Percentiles rank a stretch among this genome's conserved stretches.
Conservation (phyloP, 192 early-diverging fungal species). For the Coemansia sp. region DNA sequence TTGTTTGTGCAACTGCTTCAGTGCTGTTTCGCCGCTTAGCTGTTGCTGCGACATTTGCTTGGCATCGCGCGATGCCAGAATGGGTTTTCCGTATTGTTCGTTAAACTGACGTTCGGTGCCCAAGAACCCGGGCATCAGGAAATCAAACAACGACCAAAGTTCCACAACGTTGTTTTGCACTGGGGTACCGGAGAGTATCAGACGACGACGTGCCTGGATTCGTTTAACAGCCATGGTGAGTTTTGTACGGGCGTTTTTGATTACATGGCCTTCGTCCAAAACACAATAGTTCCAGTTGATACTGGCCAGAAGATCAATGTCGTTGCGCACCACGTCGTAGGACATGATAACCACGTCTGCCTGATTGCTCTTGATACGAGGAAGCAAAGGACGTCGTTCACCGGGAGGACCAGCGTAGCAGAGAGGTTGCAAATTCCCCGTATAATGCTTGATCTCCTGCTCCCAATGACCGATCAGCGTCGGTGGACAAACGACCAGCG, state of each 20-base stretch:
- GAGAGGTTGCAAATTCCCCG: slow-evolving; percentile 72
- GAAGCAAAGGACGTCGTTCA: slow-evolving; percentile 70
- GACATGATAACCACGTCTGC: slow-evolving; percentile 91
- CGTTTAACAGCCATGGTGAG: slow-evolving; percentile 91
- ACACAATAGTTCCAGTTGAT: slow-evolving; percentile 93
- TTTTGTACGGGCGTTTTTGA: slow-evolving; percentile 94
- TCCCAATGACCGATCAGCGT: slow-evolving; percentile 96
- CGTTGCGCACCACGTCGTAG: slow-evolving; percentile 96
- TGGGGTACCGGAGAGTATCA: slow-evolving; percentile 96
- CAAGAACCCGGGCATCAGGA: slow-evolving; percentile 97
- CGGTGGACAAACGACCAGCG: slow-evolving; percentile 93
- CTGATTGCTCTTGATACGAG: slow-evolving; percentile 35
- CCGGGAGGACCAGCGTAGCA: slow-evolving; percentile 82
- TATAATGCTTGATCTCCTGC: slow-evolving; percentile 85
- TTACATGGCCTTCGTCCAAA: slow-evolving; percentile 97
- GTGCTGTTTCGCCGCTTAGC: slow-evolving; percentile 55
- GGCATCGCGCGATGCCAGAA: slow-evolving; percentile 85
- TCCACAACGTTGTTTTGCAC: slow-evolving; percentile 98
- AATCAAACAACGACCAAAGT: slow-evolving; percentile 97
- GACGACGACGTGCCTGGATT: slow-evolving; percentile 79
- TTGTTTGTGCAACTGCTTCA: slow-evolving; percentile 94
- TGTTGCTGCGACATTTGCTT: slow-evolving; percentile 59
- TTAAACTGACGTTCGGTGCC: slow-evolving; percentile 95
- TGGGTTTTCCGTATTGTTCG: slow-evolving; percentile 90
- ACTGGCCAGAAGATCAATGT: slow-evolving; percentile 75